phyloP scores from a whole-genome alignment of 176 grass and related monocot species.

The Musa acuminata region DNA sequence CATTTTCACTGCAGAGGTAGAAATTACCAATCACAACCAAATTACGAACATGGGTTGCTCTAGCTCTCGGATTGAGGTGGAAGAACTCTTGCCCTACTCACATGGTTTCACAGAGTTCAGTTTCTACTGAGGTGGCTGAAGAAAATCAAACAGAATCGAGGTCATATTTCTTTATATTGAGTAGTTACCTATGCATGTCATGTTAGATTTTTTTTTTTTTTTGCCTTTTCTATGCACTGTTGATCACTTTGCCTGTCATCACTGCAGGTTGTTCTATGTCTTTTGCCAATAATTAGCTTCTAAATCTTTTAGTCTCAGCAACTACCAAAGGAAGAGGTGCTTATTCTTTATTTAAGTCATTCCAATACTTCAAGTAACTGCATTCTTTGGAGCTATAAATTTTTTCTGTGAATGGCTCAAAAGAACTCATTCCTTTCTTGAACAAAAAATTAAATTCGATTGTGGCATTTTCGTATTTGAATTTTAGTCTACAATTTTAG shows the following conservation, averaged over 20 bases:
- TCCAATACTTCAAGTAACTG: not conserved
- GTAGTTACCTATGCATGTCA: too few relatives aligned
- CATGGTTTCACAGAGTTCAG: constrained; percentile 35
- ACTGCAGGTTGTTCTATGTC: not conserved
- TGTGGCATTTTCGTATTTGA: not conserved
- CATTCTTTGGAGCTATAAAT: not conserved
- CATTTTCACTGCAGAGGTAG: constrained; percentile 77
- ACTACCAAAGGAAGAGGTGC: not conserved
- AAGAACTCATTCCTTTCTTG: not conserved
- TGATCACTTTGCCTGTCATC: not conserved
- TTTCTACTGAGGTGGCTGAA: constrained; percentile 26
- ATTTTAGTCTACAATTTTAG: not conserved
- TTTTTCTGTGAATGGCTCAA: not conserved
- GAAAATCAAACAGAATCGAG: constrained; percentile 16
- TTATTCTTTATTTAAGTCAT: not conserved
- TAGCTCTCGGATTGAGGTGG: constrained; percentile 79
- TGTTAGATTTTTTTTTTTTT: too few relatives aligned
- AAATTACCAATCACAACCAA: constrained; percentile 52
- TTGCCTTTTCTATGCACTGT: not conserved
- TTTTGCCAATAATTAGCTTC: not conserved
- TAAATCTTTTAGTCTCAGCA: not conserved
- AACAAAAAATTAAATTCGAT: not conserved
- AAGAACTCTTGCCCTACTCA: constrained; percentile 71
- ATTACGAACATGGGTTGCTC: constrained; percentile 48
- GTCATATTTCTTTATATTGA: constrained; percentile 11